Evolutionary conservation across 768 basidiomycete genomes (phyloP).

Genomic region (Agrocybe pediades): DNA sequence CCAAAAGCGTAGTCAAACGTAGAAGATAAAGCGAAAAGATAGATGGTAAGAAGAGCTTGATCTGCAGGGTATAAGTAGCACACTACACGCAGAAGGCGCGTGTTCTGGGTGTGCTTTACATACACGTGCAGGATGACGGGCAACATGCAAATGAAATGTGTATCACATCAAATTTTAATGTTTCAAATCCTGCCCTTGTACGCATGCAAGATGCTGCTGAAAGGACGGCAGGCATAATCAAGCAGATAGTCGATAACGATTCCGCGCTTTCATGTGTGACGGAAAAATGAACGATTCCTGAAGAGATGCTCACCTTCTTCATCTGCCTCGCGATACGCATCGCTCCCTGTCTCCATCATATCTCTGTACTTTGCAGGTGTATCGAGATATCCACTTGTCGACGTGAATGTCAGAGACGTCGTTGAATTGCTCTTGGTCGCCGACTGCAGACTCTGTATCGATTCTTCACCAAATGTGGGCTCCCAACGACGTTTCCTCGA

Average conservation of each 20-base stretch:
- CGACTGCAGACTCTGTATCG: constrained; percentile 7
- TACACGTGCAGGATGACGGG: constrained; percentile 14
- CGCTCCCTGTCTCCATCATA: too few species aligned
- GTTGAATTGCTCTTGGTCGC: constrained; percentile 40
- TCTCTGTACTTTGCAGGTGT: constrained; percentile 67
- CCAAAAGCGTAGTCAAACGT: not conserved
- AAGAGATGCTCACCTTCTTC: constrained; percentile 15
- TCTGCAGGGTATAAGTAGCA: constrained; percentile 13
- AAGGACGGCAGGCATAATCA: not conserved
- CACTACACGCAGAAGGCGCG: constrained; percentile 9
- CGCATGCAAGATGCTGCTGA: not conserved
- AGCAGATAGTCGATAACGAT: not conserved
- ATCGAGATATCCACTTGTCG: constrained; percentile 67
- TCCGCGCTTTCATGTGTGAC: not conserved
- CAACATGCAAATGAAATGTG: constrained; percentile 9
- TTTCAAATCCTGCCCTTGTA: not conserved
- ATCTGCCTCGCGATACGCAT: too few species aligned
- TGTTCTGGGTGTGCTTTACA: too few species aligned
- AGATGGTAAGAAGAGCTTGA: constrained; percentile 3
- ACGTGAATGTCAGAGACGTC: constrained; percentile 49
- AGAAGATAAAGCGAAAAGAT: constrained; percentile 8
- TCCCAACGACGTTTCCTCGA: constrained; percentile 75
- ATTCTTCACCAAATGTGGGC: constrained; percentile 52
- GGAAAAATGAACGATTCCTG: constrained; percentile 1
- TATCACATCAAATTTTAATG: not conserved